These are phyloP conservation scores for Suhomyces tanzawaensis DNA, from an alignment of 805 yeast genomes.

Conservation along the genomic window DNA sequence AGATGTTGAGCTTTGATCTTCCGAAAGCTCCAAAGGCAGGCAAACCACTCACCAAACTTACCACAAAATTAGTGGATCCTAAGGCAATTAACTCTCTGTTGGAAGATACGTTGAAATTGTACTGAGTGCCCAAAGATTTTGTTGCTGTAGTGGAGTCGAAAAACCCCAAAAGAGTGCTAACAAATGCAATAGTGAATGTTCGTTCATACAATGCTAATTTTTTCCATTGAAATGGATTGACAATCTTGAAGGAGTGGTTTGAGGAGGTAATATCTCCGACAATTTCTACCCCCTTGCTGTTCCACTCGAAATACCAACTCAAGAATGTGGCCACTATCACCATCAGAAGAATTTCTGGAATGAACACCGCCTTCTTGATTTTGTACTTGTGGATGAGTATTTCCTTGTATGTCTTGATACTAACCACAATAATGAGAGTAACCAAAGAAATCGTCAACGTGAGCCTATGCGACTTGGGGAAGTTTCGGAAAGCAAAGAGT, in stretches of 20 bases:
- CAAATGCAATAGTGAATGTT: conserved; percentile 28
- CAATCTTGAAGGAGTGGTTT: conserved; percentile 3
- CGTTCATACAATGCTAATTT: conserved; percentile 21
- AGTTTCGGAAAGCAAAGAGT: conserved; percentile 11
- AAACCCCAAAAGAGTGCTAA: conserved; percentile 33
- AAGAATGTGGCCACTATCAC: conserved; percentile 25
- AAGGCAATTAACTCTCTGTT: conserved; percentile 35
- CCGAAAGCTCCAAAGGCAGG: conserved; percentile 39
- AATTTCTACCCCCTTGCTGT: conserved; percentile 24
- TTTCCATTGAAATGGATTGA: conserved; percentile 23
- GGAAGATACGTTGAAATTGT: conserved; percentile 30
- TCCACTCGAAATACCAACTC: conserved; percentile 27
- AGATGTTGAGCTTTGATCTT: conserved; percentile 30
- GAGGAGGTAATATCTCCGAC: conserved; percentile 24
- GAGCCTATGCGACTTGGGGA: conserved; percentile 12
- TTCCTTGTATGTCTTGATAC: conserved; percentile 19
- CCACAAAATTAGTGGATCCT: conserved; percentile 27
- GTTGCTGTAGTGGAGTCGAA: conserved; percentile 37
- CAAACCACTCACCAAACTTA: conserved; percentile 29
- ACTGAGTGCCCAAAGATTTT: conserved; percentile 29
- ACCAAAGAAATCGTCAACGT: conserved; percentile 19
- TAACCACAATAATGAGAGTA: conserved; percentile 22
- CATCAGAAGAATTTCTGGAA: conserved; percentile 35
- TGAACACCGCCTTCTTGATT: conserved; percentile 19
- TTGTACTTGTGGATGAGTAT: conserved; percentile 15